Evolutionary conservation across 441 rosid species (phyloP), one percentile per base, ranked within the genome.

Genomic region (Euphorbia celastroides): DNA sequence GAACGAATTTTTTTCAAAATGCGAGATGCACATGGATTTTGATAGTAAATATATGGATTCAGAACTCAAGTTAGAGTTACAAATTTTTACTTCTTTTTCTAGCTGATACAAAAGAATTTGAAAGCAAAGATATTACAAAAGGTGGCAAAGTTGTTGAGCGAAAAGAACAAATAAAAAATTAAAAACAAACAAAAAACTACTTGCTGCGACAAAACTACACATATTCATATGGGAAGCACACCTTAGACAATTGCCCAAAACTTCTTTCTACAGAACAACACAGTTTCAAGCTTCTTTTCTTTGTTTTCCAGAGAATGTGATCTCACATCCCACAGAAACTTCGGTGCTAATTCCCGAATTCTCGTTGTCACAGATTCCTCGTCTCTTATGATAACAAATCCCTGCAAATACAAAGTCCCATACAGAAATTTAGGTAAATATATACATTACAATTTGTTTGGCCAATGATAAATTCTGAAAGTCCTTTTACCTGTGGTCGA

Each of bases 181-280:
- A n/a, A n/a, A n/a, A n/a, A n/a, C n/a, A n/a, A n/a, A n/a, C n/a
- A 4, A 38, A 38, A 38, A 38, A 38, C 5, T 38, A 1, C 13
- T 38, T 38, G 12, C 2, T 38, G 57, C 17, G n/a, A n/a, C n/a
- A n/a, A 25, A 55, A 41, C 13, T 20, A 22, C 2, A 20, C 19
- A 68, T 19, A 13, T 2, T 36, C 30, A 6, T 23, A 2, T 34
- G 32, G 7, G 17, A 64, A 27, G n/a, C 58, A 14, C 54, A 48
- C 36, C 62, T 76, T 56, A 69, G 26, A 69, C 25, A 23, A 76
- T 69, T 30, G 88, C 87, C 96, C 98, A 94, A 72, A 92, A 94
- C 76, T 74, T 92, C 80, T 89, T 94, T 68, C 92, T 81, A 74
- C 99, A 87, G 38, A 89, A 74, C 42, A 94, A 71, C 64, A 92